Percentiles rank a stretch among this genome's conserved stretches.
Evolutionary conservation across 345 rosid species (phyloP).

Genomic region (Brassica nigra): DNA sequence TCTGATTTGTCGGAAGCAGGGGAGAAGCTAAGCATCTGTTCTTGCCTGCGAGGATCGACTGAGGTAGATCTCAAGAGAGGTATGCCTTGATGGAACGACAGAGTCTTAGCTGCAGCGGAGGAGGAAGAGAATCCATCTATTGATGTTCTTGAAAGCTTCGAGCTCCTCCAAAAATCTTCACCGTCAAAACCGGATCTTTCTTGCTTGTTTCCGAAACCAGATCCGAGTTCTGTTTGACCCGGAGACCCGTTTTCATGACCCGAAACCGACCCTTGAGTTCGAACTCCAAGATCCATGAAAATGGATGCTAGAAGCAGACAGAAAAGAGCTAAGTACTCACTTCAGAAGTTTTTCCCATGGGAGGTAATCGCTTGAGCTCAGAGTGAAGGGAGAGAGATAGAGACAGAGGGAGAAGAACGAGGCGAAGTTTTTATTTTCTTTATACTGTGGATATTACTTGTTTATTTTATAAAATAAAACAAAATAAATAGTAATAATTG

Average conservation of each 20-base stretch:
- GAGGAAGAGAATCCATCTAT: conserved; percentile 38
- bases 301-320: conserved; percentile 34
- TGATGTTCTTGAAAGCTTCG: conserved; percentile 48
- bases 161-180: conserved; percentile 50
- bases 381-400: conserved; percentile 29
- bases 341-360: conserved; percentile 45
- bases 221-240: conserved; percentile 48
- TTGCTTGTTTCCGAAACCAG: conserved; percentile 47
- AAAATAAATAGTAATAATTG: conserved; percentile 32
- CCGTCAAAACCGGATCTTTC: conserved; percentile 49
- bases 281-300: conserved; percentile 65
- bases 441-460: conserved; percentile 28
- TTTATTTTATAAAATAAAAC: conserved; percentile 12
- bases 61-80: conserved; percentile 63
- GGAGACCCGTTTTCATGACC: conserved; percentile 48
- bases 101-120: conserved; percentile 30
- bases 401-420: conserved; percentile 36
- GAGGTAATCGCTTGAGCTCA: conserved; percentile 43
- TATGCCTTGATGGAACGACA: conserved; percentile 51
- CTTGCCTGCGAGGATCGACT: conserved; percentile 43
- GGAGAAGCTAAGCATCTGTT: conserved; percentile 63
- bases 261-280: conserved; percentile 49
- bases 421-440: conserved; percentile 33
- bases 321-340: conserved; percentile 40
- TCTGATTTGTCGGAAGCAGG: conserved; percentile 52